Base-by-base conservation (phyloP, 2,329 filamentous ascomycete species). In the Claviceps paspali region DNA sequence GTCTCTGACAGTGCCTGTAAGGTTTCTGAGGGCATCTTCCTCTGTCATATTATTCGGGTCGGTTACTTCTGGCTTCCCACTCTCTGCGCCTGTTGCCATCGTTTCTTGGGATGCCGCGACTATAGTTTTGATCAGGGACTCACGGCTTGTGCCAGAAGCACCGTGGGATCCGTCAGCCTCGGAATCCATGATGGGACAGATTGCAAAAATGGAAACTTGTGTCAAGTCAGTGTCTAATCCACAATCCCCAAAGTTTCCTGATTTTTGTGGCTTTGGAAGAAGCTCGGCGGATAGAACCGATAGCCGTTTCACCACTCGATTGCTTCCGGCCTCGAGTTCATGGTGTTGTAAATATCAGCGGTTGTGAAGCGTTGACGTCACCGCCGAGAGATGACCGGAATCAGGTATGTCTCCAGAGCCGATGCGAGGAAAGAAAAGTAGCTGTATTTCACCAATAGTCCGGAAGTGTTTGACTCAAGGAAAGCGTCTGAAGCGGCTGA, bases 1-100 rank as follows among this genome's bases (percentile, higher is more conserved):
- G 49, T 94, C 77, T 40, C 84, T 76, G 17, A 91, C 75, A 40
- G 78, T 69, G 36, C 76, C 71, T 4, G 79, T 76, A 29, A 86
- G 61, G 30, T 70, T 70, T 40, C 67, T 64, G 21, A 86, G 61
- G 15, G 71, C 69, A 36, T 67, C 65, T 29, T 70, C 68, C 49
- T 82, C 78, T 43, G 75, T 72, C 40, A 69, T 53, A 5, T 45
- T 52, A 17, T 46, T 46, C 5, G 47, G 51, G 10, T 49, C 47
- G 6, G 45, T 51, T n/a, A n/a, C n/a, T 34, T 38, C 37, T 33
- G 18, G 40, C 31, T 36, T 41, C 31, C 26, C 40, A 35, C 15
- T 38, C 33, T n/a, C 36, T 11, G 11, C 6, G 7, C 35, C 41
- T 10, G 33, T 5, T 6, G 24, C 10, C 3, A 33, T 29, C 1